These are phyloP conservation scores for Byssothecium circinans DNA, from an alignment of 2,329 filamentous ascomycete species.

Conservation along the genomic window DNA sequence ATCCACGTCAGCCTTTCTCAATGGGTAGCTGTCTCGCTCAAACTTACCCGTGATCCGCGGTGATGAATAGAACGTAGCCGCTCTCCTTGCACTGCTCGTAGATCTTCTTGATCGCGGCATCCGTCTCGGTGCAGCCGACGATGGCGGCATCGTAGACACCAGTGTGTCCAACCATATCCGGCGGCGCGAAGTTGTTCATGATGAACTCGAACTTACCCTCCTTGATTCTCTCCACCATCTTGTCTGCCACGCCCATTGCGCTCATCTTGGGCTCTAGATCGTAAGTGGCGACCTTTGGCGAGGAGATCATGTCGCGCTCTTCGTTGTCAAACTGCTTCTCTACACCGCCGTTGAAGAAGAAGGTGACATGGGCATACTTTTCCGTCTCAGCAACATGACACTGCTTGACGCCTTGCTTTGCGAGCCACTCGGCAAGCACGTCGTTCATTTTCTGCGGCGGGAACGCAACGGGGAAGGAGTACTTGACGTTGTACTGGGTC, in stretches of 20 bases:
- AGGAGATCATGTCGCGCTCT: slow-evolving; percentile 89
- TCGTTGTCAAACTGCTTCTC: slow-evolving; percentile 95
- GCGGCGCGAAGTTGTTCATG: slow-evolving; percentile 99
- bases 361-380: slow-evolving; percentile 99
- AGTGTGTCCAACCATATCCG: slow-evolving; percentile 99
- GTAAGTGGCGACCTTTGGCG: slow-evolving; percentile 94
- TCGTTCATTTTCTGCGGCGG: slow-evolving; percentile 95
- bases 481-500: slow-evolving; percentile 97
- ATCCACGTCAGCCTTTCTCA: slow-evolving; percentile 19
- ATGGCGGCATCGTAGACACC: slow-evolving; percentile 96
- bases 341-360: slow-evolving; percentile 99
- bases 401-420: slow-evolving; percentile 86
- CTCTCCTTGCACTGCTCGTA: slow-evolving; percentile 93
- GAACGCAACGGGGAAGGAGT: slow-evolving; percentile 89
- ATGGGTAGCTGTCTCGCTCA: not conserved
- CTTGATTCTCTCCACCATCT: slow-evolving; percentile 81
- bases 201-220: slow-evolving; percentile 91
- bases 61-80: slow-evolving; percentile 92
- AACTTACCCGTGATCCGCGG: slow-evolving; percentile 82
- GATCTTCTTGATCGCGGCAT: slow-evolving; percentile 90
- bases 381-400: slow-evolving; percentile 98
- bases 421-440: slow-evolving; percentile 95
- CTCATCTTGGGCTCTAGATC: slow-evolving; percentile 96
- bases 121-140: slow-evolving; percentile 79
- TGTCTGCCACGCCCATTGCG: slow-evolving; percentile 83